Evolutionary conservation across 1,284 basidiomycete species (phyloP), one percentile per base, ranked within the genome.

Genomic region (Earliella scabrosa): DNA sequence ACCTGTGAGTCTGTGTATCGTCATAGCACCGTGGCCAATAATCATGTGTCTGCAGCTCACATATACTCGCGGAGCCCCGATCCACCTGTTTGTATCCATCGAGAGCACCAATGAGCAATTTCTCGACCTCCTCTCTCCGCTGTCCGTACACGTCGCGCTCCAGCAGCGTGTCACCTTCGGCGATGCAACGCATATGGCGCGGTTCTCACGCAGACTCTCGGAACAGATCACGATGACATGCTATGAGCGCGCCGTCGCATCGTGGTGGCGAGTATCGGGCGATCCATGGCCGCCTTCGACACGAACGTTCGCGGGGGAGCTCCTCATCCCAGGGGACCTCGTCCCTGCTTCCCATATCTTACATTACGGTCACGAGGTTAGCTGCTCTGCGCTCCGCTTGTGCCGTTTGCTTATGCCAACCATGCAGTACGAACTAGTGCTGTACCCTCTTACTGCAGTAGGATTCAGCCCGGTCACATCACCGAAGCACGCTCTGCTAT

Each of bases 21-120:
- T 29, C 9, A 24, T 4, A 41, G 40, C 40, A 44, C n/a, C 2
- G n/a, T 29, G 2, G 11, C 26, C 18, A 29, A 14, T 21, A 11
- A 23, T 21, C 24, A 10, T 14, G 41, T 11, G 34, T 18, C 7
- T 39, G 6, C 38, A 67, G 67, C 52, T 66, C 3, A 64, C 56
- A 18, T 68, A 66, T 46, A 63, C 66, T 2, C 59, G 65, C 11
- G 67, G 67, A 16, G 59, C 54, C 20, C 52, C 56, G 11, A 47
- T 69, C 10, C 66, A 64, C 43, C 54, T 66, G n/a, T 21, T 50
- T 13, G 31, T 67, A 2, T 34, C 53, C 11, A 47, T 67, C 38
- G 16, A 43, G 4, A 53, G 59, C n/a, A n/a, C 36, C 11, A 66
- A 68, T 50, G 16, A 29, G 16, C 65, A 68, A 44, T 56, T 61